Evolutionary conservation across 2,329 filamentous ascomycete genomes (phyloP).

Genomic region (Zymoseptoria pseudotritici): DNA sequence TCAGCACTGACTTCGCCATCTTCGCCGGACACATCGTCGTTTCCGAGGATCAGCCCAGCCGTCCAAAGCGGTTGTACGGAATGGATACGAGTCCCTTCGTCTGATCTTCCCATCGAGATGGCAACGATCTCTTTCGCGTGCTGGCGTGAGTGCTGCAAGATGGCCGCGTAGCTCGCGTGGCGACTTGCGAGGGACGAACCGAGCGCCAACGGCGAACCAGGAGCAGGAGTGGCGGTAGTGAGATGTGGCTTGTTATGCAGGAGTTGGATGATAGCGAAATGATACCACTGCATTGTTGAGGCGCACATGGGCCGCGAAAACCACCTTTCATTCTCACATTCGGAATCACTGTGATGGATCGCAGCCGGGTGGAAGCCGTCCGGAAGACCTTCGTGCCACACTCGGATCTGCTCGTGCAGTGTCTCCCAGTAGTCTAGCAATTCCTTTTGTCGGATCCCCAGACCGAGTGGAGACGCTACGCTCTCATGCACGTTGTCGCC

Average conservation of each 20-base stretch:
- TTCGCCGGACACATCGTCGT: slow-evolving; percentile 23
- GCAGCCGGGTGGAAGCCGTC: slow-evolving; percentile 53
- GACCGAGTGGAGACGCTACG: slow-evolving; percentile 31
- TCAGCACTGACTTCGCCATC: slow-evolving; percentile 17
- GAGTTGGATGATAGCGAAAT: slow-evolving; percentile 56
- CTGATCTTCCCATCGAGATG: slow-evolving; percentile 50
- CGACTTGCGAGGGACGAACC: slow-evolving; percentile 45
- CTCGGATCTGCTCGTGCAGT: slow-evolving; percentile 50
- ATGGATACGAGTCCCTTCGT: slow-evolving; percentile 51
- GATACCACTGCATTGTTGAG: slow-evolving; percentile 58
- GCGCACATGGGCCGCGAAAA: slow-evolving; percentile 55
- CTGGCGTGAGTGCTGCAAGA: slow-evolving; percentile 47
- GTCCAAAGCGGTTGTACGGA: slow-evolving; percentile 55
- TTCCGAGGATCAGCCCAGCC: slow-evolving; percentile 53
- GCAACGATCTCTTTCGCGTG: slow-evolving; percentile 57
- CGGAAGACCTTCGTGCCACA: slow-evolving; percentile 53
- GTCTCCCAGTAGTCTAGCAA: slow-evolving; percentile 47
- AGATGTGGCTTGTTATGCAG: slow-evolving; percentile 54
- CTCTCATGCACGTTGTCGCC: slow-evolving; percentile 44
- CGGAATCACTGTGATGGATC: slow-evolving; percentile 52
- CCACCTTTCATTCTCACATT: slow-evolving; percentile 36
- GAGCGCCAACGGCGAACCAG: slow-evolving; percentile 1
- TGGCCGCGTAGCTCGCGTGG: slow-evolving; percentile 50
- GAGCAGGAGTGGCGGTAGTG: slow-evolving; percentile 32
- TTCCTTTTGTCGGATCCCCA: slow-evolving; percentile 44